phyloP scores from a whole-genome alignment of 2,329 filamentous ascomycete genomes.

The Thermoascus crustaceus region DNA sequence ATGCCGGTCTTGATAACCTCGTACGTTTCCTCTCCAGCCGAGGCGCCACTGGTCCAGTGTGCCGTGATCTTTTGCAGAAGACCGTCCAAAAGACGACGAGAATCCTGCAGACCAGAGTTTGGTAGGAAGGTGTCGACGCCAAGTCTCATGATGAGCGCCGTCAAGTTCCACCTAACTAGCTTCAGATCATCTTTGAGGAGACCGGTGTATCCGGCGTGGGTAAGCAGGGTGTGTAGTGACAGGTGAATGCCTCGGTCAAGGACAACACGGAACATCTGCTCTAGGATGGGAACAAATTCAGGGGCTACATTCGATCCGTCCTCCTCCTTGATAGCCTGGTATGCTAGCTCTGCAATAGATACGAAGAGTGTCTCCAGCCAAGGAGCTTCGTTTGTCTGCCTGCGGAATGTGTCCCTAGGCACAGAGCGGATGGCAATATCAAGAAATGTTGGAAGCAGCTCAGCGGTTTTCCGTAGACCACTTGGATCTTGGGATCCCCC shows the following conservation, averaged over 20 bases:
- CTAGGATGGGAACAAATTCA: constrained; percentile 26
- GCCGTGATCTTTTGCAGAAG: constrained; percentile 28
- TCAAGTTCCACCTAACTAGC: constrained; percentile 33
- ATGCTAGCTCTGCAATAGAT: constrained; percentile 32
- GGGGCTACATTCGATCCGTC: constrained; percentile 17
- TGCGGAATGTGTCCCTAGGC: constrained; percentile 34
- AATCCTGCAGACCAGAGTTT: constrained; percentile 34
- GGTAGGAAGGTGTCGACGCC: constrained; percentile 38
- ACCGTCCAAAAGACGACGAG: constrained; percentile 26
- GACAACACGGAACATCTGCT: constrained; percentile 31
- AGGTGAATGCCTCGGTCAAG: constrained; percentile 31
- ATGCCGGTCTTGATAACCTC: constrained; percentile 29
- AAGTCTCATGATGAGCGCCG: constrained; percentile 33
- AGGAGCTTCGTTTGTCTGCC: constrained; percentile 38
- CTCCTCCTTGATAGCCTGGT: constrained; percentile 24
- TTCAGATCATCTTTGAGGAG: constrained; percentile 26
- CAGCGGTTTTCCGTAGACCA: constrained; percentile 23
- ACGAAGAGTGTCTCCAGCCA: constrained; percentile 46
- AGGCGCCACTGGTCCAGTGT: constrained; percentile 20
- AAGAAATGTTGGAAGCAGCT: constrained; percentile 35
- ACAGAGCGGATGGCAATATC: constrained; percentile 40
- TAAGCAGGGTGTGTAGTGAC: constrained; percentile 33
- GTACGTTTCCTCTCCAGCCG: constrained; percentile 17
- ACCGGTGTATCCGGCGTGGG: constrained; percentile 34
- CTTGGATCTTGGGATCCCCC: constrained; percentile 2